These are phyloP conservation scores for Circinella minor DNA, from an alignment of 371 early-diverging fungal genomes.

Conservation along the genomic window DNA sequence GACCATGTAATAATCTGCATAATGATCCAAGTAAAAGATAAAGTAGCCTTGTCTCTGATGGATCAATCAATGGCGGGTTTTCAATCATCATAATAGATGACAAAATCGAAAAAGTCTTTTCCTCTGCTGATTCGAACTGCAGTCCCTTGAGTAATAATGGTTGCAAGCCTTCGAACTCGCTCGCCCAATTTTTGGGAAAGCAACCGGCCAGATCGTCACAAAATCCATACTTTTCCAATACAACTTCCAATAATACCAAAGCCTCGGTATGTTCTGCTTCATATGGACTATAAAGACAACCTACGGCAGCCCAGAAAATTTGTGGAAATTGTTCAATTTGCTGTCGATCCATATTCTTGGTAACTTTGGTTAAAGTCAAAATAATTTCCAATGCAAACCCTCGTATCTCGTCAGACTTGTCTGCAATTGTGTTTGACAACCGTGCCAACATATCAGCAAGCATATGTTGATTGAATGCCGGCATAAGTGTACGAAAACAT, in stretches of 20 bases:
- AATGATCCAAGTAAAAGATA: slow-evolving; percentile 71
- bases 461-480: slow-evolving; percentile 79
- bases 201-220: slow-evolving; percentile 39
- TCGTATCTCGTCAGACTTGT: slow-evolving; percentile 81
- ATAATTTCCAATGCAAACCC: slow-evolving; percentile 89
- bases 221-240: slow-evolving; percentile 54
- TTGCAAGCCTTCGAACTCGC: slow-evolving; percentile 78
- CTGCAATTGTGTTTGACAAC: slow-evolving; percentile 85
- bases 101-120: slow-evolving; percentile 42
- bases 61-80: slow-evolving; percentile 71
- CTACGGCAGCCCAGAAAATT: slow-evolving; percentile 82
- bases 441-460: slow-evolving; percentile 84
- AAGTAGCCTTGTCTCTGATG: slow-evolving; percentile 62
- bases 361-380: slow-evolving; percentile 70
- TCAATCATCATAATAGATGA: slow-evolving; percentile 54
- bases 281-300: slow-evolving; percentile 76
- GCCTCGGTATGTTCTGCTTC: slow-evolving; percentile 81
- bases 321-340: slow-evolving; percentile 75
- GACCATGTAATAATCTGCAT: slow-evolving; percentile 69
- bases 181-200: slow-evolving; percentile 80
- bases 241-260: slow-evolving; percentile 63
- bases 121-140: slow-evolving; percentile 65
- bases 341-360: slow-evolving; percentile 60
- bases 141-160: slow-evolving; percentile 79
- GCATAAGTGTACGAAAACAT: slow-evolving; percentile 81